Conservation (phyloP, 192 early-diverging fungal species). For the Gonapodya sp. region DNA sequence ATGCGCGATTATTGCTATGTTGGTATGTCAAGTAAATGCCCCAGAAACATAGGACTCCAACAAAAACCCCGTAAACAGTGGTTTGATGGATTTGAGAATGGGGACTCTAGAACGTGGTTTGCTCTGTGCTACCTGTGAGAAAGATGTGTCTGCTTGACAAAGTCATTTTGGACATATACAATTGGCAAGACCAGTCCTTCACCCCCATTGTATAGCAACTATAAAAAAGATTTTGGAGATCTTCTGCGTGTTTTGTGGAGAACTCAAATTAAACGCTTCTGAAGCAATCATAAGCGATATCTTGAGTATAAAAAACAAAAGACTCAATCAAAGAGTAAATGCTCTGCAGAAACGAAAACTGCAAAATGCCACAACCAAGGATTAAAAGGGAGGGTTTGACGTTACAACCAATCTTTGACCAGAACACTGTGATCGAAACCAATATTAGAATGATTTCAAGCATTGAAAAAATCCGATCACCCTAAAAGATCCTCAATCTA, state of each 20-base stretch:
- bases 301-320: conserved; percentile 31
- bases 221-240: conserved; percentile 97
- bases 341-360: conserved; percentile 70
- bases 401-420: conserved; percentile 36
- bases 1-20: conserved; percentile 65
- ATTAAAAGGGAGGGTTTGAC: conserved; percentile 74
- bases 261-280: conserved; percentile 75
- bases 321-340: conserved; percentile 75
- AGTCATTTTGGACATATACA: conserved; percentile 98
- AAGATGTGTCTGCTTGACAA: conserved; percentile 89
- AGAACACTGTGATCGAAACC: background rate
- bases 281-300: conserved; percentile 53
- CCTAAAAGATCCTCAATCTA: conserved; percentile 68
- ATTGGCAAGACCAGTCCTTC: conserved; percentile 90
- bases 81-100: conserved; percentile 86
- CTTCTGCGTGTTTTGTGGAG: conserved; percentile 89
- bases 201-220: conserved; percentile 80
- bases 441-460: background rate
- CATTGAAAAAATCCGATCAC: conserved; percentile 34
- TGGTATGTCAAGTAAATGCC: conserved; percentile 84
- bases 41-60: conserved; percentile 83
- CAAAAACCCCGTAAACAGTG: conserved; percentile 72
- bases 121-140: conserved; percentile 93
- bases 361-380: conserved; percentile 72
- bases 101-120: conserved; percentile 96